These are phyloP conservation scores for Saxispiralis lemnorum DNA, from an alignment of 495 filamentous ascomycete species.

Conservation along the genomic window DNA sequence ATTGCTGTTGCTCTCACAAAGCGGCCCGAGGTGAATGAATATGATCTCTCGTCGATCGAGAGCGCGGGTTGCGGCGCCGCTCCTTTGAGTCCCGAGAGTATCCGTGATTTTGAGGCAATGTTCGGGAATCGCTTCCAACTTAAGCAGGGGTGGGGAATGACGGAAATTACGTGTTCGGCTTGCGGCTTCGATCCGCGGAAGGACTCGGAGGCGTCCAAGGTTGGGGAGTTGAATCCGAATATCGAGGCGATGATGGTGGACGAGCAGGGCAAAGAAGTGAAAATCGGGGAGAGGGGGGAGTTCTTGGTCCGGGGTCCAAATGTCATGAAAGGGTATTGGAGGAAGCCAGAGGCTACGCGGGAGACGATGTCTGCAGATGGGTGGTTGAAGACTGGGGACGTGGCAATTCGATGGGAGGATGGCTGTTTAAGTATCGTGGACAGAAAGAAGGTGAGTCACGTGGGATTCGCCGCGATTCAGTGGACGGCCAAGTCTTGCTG, in stretches of 20 bases:
- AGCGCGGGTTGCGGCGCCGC: conserved; percentile 35
- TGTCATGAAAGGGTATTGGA: conserved; percentile 29
- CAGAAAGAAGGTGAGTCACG: conserved; percentile 22
- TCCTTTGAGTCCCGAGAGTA: conserved; percentile 36
- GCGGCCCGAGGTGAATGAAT: conserved; percentile 42
- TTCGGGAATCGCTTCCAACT: conserved; percentile 38
- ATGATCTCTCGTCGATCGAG: conserved; percentile 50
- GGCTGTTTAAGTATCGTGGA: conserved; percentile 27
- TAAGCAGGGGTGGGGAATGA: conserved; percentile 59
- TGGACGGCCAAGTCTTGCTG: no score
- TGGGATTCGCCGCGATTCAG: neutral
- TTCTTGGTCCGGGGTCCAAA: conserved; percentile 23
- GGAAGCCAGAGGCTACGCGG: conserved; percentile 22
- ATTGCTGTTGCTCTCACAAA: conserved; percentile 60
- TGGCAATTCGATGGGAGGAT: conserved; percentile 20
- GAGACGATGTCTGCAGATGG: conserved; percentile 23
- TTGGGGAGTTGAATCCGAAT: conserved; percentile 56
- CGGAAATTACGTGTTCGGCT: conserved; percentile 40
- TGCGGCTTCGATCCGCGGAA: conserved; percentile 39
- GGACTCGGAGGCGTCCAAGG: conserved; percentile 24
- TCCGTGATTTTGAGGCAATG: conserved; percentile 37
- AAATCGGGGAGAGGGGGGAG: conserved; percentile 19
- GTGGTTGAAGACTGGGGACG: conserved; percentile 27
- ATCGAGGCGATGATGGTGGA: conserved; percentile 45
- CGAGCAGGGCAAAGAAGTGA: conserved; percentile 20